Evolutionary conservation across 1,139 yeast genomes (phyloP), one percentile per base, ranked within the genome.

Genomic region (Diutina siamensis): DNA sequence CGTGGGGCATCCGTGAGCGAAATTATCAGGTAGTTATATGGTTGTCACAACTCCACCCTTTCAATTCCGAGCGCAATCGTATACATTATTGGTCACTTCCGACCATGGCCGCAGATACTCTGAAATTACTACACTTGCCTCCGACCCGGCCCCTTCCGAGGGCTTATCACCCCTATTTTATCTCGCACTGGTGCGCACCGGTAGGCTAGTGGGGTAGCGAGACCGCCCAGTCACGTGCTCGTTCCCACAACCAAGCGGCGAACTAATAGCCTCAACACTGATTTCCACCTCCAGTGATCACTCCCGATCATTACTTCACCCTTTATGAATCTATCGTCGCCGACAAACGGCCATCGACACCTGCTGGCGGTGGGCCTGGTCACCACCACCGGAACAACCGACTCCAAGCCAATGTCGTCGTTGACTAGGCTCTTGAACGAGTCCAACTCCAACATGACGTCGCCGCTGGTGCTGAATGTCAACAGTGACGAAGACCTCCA

Each of bases 371-470:
- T n/a, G n/a, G n/a, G n/a, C n/a, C n/a, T n/a, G n/a, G n/a, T n/a
- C n/a, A n/a, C n/a, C n/a, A n/a, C n/a, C n/a, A n/a, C 28, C 28
- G 10, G 28, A 25, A 5, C 28, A 25, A 25, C 9, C 5, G 40
- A 35, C 28, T 35, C 40, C 32, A 38, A 57, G 27, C 57, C 57
- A 33, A 54, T 66, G 42, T 61, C 68, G 46, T 67, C 74, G n/a
- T 61, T 71, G 51, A 71, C 76, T 15, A 56, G 71, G 47, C 63
- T 71, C 22, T 59, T 71, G 50, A 64, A 67, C 49, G 74, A 69
- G 49, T 63, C 68, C 27, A 57, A 59, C 48, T 59, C 67, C 34
- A 58, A 58, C 34, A 55, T 44, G 35, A 32, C 35, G n/a, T 18
- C 44, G 32, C 31, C 35, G 21, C 12, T 31, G 20, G 7, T 25